These are phyloP conservation scores for Lobosporangium transversale DNA, from an alignment of 192 early-diverging fungal genomes.

Conservation along the genomic window DNA sequence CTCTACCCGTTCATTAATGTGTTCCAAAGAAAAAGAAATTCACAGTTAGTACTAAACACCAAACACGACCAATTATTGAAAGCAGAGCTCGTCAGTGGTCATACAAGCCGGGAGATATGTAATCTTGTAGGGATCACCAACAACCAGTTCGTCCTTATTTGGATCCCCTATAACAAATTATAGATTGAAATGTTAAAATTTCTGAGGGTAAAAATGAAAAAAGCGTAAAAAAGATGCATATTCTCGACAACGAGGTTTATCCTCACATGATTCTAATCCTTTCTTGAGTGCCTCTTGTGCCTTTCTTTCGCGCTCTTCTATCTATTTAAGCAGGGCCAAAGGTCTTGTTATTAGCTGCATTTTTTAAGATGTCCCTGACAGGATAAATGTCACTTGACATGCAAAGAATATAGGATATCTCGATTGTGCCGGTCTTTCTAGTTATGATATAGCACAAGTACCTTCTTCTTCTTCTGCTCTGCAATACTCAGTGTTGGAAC, in stretches of 20 bases:
- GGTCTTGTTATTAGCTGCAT: too few species aligned
- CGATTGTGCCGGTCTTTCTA: too few species aligned
- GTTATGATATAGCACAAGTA: conserved; percentile 44
- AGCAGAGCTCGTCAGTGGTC: neutral
- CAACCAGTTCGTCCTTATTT: conserved; percentile 73
- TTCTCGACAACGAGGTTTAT: too few species aligned
- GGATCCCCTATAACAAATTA: conserved; percentile 69
- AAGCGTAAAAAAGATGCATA: too few species aligned
- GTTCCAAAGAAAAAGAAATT: neutral
- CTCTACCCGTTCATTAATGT: conserved; percentile 45
- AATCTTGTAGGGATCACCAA: conserved; percentile 93
- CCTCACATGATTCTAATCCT: conserved; percentile 63
- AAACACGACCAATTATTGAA: too few species aligned
- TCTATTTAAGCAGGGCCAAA: conserved; percentile 59
- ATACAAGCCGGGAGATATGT: conserved; percentile 84
- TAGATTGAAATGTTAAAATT: too few species aligned
- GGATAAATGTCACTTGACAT: neutral
- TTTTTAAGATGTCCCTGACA: too few species aligned
- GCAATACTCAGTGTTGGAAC: conserved; percentile 75
- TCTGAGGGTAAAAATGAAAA: too few species aligned
- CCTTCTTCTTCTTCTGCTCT: conserved; percentile 75
- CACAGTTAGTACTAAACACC: too few species aligned
- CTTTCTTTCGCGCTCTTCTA: conserved; percentile 63
- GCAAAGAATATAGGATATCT: too few species aligned
- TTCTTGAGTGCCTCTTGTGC: conserved; percentile 67